Evolutionary conservation across 2,329 filamentous ascomycete species (phyloP), one percentile per base, ranked within the genome.

Genomic region (Aureobasidium sp.): DNA sequence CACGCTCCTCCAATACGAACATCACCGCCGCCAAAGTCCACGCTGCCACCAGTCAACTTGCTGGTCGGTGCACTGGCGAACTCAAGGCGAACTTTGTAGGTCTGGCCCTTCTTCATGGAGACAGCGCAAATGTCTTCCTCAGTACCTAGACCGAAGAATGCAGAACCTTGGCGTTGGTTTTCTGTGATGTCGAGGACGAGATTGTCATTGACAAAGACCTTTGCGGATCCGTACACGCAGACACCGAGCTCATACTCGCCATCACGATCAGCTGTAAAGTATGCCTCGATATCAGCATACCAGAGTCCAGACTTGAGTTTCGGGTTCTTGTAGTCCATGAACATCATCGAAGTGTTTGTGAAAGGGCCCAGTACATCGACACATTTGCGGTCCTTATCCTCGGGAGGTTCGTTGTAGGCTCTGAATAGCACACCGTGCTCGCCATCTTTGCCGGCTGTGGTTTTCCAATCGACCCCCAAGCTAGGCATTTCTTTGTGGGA

Each of bases 21-120:
- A 22, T 69, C 70, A 67, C 86, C 88, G 2, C 87, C 87, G 17
- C 87, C 86, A 64, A 88, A 88, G 63, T 84, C 84, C 70, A 89
- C 29, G 78, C 78, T 40, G 83, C 86, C 27, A 82, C 83, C 67
- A 29, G 68, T 66, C 33, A 87, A 79, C 68, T 87, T 86, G 70
- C 85, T 87, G 19, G 84, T 88, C 70, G 85, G 85, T 69, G 87
- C 82, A 29, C 85, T 80, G 22, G 82, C 79, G 45, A 90, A 78
- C 64, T 87, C 81, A 29, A 87, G 78, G 0, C 84, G 76, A 64
- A 82, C 80, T 57, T 81, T 68, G 73, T 89, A 88, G 0, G 77
- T 77, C 66, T 83, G 77, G 9, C 83, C 85, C 67, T 82, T 82
- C 64, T 81, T 80, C 60, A 89, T 77, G 5, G 80, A 71, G 60